Base-by-base conservation (phyloP, 352 stramenopile genomes). In the Stramenopiles sp. region DNA sequence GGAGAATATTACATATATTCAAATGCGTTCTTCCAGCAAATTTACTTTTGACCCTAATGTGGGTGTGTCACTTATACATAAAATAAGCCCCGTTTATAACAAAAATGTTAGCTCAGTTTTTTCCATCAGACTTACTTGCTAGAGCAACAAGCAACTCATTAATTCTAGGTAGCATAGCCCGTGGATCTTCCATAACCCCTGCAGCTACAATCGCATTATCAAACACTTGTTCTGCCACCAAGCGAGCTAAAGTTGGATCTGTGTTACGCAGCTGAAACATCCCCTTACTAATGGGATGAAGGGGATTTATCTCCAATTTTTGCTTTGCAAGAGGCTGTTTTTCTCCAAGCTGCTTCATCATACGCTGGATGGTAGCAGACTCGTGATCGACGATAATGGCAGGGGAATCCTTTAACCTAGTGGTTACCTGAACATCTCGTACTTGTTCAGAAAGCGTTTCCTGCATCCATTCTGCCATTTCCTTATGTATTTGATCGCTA, bases 361-460 rank as follows among this genome's bases (percentile, higher is more conserved):
- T 97, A 67, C 96, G 92, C 84, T 96, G 91, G 82, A 99, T 91
- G 14, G 96, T 92, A 27, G 92, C 95, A 22, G 93, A 98, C 86
- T 99, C 96, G 83, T 98, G 94, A 86, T 98, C 96, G 7, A 96
- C 97, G 44, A 99, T 94, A 83, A 99, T 97, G n/a, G 97, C 97
- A 0, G 97, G 97, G 67, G 96, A 98, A 81, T 95, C 91, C 67
- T 88, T 91, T 75, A 99, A 86, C n/a, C 96, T 91, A 75, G 85
- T 86, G 1, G 91, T 95, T 7, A 88, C 84, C 80, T 90, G 89
- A 84, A 94, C 88, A 83, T 96, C 91, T 84, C 91, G 91, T 29
- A 96, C 90, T 82, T 85, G 93, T 76, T 96, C 89, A 67, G 95
- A 90, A 0, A 99, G 83, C 29, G 91, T 91, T 27, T 90, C 87